These are phyloP conservation scores for Paecilomyces sp. DNA, from an alignment of 2,329 filamentous ascomycete species.

Conservation along the genomic window DNA sequence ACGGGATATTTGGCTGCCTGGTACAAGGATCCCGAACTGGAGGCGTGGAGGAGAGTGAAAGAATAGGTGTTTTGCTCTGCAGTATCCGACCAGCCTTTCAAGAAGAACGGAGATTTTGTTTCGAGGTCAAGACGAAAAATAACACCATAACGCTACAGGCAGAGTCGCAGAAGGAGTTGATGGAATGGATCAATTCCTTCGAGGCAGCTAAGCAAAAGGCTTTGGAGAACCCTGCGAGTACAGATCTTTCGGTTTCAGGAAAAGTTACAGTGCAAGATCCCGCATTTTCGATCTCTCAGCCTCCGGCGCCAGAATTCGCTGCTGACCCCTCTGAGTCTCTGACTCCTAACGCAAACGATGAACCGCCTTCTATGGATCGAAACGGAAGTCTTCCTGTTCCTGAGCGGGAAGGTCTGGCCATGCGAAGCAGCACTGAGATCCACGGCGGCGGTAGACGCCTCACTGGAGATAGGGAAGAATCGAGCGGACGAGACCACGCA, in stretches of 20 bases:
- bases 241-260: conserved; percentile 37
- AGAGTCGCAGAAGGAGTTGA: conserved; percentile 86
- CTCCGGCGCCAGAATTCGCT: conserved; percentile 83
- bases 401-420: conserved; percentile 49
- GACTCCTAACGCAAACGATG: conserved; percentile 46
- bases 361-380: conserved; percentile 52
- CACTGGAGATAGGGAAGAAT: conserved; percentile 57
- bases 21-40: conserved; percentile 70
- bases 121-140: conserved; percentile 97
- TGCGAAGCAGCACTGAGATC: conserved; percentile 68
- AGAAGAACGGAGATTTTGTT: conserved; percentile 93
- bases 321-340: conserved; percentile 68
- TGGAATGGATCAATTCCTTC: conserved; percentile 89
- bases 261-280: conserved; percentile 49
- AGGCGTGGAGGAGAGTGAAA: conserved; percentile 90
- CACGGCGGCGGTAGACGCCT: conserved; percentile 38
- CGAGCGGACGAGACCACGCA: conserved; percentile 72
- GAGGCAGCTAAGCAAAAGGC: conserved; percentile 91
- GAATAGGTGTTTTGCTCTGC: conserved; percentile 90
- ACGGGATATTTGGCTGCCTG: conserved; percentile 93
- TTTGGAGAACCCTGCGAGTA: conserved; percentile 62
- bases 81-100: conserved; percentile 84
- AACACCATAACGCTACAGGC: conserved; percentile 83
- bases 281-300: conserved; percentile 87
- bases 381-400: conserved; percentile 59